Evolutionary conservation across 2,329 filamentous ascomycete genomes (phyloP).

Genomic region (Paramyrothecium roridum): DNA sequence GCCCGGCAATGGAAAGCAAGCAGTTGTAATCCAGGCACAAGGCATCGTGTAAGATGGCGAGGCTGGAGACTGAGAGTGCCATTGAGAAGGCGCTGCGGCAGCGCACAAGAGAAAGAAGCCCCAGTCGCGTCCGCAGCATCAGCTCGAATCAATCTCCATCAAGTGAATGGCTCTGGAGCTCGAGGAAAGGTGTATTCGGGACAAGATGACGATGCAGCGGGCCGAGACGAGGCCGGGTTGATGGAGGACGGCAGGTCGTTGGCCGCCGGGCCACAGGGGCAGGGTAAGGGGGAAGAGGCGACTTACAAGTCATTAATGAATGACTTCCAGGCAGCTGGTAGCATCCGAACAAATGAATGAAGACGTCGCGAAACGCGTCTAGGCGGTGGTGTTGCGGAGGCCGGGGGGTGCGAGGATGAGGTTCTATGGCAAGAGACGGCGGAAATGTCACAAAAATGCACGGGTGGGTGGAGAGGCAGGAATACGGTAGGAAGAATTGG

Average conservation of each 20-base stretch:
- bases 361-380: constrained; percentile 17
- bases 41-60: constrained; percentile 32
- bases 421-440: constrained; percentile 26
- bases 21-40: not conserved
- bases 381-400: constrained; percentile 19
- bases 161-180: constrained; percentile 17
- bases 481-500: constrained; percentile 15
- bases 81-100: constrained; percentile 34
- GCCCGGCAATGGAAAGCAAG: constrained; percentile 11
- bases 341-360: constrained; percentile 16
- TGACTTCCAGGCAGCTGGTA: constrained; percentile 32
- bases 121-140: constrained; percentile 27
- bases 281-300: constrained; percentile 19
- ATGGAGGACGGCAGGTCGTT: constrained; percentile 31
- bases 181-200: constrained; percentile 17
- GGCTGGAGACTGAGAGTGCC: constrained; percentile 42
- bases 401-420: constrained; percentile 24
- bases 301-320: constrained; percentile 52
- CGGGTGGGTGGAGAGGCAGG: constrained; percentile 30
- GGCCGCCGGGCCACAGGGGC: constrained; percentile 25
- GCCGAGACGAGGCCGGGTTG: constrained; percentile 30
- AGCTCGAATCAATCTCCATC: constrained; percentile 31
- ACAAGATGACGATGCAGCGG: constrained; percentile 30
- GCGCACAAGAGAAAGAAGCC: constrained; percentile 12
- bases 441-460: constrained; percentile 31